Conservation (phyloP, 495 filamentous ascomycete species). For the Penicillium simplicissimum region DNA sequence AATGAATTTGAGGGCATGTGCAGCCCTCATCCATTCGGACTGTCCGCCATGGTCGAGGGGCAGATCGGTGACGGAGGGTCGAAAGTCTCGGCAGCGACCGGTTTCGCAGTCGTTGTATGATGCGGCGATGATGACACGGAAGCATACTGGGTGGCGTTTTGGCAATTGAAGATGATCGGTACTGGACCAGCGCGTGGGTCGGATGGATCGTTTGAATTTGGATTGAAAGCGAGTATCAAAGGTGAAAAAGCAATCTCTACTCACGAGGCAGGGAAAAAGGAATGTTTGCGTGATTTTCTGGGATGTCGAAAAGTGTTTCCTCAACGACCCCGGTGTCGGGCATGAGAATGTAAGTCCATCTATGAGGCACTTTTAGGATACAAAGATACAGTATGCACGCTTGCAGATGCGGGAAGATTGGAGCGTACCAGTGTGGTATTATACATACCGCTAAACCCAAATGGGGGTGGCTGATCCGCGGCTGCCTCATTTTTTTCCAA, state of each 20-base stretch:
- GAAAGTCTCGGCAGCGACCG: constrained; percentile 27
- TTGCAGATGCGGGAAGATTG: too few relatives aligned
- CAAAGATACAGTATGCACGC: background rate
- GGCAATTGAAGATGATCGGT: constrained; percentile 4
- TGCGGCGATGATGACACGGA: constrained; percentile 34
- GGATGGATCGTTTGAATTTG: background rate
- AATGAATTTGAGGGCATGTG: background rate
- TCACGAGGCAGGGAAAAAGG: constrained; percentile 1
- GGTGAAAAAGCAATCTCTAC: background rate
- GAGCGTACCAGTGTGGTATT: too few relatives aligned
- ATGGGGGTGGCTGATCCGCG: constrained; percentile 19
- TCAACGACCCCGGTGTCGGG: constrained; percentile 32
- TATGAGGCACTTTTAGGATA: constrained; percentile 23
- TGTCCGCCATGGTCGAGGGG: background rate
- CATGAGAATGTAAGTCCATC: constrained; percentile 16
- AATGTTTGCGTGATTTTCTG: constrained; percentile 21
- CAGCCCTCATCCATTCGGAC: background rate
- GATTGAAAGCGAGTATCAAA: too few relatives aligned
- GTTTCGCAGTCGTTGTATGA: constrained; percentile 25
- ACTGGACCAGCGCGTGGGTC: constrained; percentile 15
- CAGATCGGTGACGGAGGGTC: background rate
- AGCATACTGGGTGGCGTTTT: constrained; percentile 22
- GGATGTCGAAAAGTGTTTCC: constrained; percentile 15
- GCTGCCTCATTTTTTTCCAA: constrained; percentile 13
- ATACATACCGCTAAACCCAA: constrained; percentile 21